Evolutionary conservation across 2,329 filamentous ascomycete species (phyloP).

Genomic region (Pyricularia pennisetigena): DNA sequence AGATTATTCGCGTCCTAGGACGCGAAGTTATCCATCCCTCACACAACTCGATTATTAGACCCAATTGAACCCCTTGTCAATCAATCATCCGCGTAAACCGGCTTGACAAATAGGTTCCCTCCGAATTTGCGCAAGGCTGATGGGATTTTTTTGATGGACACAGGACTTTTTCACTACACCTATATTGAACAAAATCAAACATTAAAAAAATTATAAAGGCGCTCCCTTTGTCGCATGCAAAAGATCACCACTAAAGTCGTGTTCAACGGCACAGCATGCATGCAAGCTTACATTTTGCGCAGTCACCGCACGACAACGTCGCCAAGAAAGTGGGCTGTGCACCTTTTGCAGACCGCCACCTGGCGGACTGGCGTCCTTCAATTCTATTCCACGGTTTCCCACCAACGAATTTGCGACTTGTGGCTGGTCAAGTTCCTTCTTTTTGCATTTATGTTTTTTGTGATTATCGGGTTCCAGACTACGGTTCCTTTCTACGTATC

Average conservation of each 20-base stretch:
- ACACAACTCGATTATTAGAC: not conserved
- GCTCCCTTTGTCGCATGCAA: not conserved
- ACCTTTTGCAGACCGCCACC: not conserved
- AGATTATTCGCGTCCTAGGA: too few relatives aligned
- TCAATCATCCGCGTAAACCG: not conserved
- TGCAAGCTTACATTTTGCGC: not conserved
- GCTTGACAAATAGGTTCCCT: not conserved
- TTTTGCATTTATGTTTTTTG: not conserved
- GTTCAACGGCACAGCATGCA: not conserved
- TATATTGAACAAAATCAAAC: not conserved
- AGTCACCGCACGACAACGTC: not conserved
- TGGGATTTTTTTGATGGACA: not conserved
- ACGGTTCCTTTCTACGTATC: not conserved
- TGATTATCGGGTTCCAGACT: not conserved
- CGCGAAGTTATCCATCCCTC: too few relatives aligned
- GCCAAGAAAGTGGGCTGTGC: not conserved
- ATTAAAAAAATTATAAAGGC: not conserved
- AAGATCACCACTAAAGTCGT: not conserved
- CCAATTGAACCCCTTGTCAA: not conserved
- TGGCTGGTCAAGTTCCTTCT: not conserved
- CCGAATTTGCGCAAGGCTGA: not conserved
- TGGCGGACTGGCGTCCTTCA: not conserved
- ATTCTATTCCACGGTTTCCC: not conserved
- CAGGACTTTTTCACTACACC: not conserved
- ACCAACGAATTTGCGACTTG: not conserved